A percentile compares a stretch with the other conserved stretches of the same genome.
Conservation (phyloP, 345 rosid species). For the Orychophragmus violaceus region DNA sequence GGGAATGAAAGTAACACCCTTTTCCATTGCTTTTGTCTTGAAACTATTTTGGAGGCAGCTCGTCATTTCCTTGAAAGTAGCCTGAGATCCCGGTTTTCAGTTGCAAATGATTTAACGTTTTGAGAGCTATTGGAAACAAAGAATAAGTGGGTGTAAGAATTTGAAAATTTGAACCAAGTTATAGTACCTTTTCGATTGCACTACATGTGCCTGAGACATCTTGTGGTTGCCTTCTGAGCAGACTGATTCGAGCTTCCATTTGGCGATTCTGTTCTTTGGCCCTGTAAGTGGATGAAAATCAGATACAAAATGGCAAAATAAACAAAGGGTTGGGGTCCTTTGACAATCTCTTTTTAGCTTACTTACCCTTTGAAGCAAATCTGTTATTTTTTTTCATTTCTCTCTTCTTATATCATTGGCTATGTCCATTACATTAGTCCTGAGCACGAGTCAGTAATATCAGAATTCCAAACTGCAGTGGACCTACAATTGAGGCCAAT, state of each 20-base stretch:
- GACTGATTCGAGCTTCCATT: slow-evolving; percentile 36
- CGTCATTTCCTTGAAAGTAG: slow-evolving; percentile 27
- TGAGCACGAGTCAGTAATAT: slow-evolving; percentile 29
- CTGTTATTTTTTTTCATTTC: slow-evolving; percentile 51
- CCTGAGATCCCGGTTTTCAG: slow-evolving; percentile 31
- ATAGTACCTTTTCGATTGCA: slow-evolving; percentile 41
- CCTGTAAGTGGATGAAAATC: slow-evolving; percentile 24
- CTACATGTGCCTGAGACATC: slow-evolving; percentile 32
- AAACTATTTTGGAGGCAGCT: slow-evolving; percentile 7
- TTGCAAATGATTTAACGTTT: slow-evolving; percentile 29
- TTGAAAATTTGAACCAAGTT: not conserved
- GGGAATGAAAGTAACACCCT: not conserved
- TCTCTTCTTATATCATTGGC: slow-evolving; percentile 40
- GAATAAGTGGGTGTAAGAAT: not conserved
- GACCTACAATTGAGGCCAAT: not conserved
- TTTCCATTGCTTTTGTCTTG: not conserved
- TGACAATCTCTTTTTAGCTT: not conserved
- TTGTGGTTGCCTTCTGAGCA: slow-evolving; percentile 38
- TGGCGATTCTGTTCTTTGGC: slow-evolving; percentile 55
- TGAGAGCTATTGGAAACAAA: not conserved
- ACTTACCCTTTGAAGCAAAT: slow-evolving; percentile 52
- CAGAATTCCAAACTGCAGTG: too few relatives aligned
- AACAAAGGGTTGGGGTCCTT: not conserved
- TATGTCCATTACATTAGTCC: slow-evolving; percentile 56
- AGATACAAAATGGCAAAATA: not conserved